Evolutionary conservation across 176 grass and related monocot genomes (phyloP).

Genomic region (Zoysia japonica): DNA sequence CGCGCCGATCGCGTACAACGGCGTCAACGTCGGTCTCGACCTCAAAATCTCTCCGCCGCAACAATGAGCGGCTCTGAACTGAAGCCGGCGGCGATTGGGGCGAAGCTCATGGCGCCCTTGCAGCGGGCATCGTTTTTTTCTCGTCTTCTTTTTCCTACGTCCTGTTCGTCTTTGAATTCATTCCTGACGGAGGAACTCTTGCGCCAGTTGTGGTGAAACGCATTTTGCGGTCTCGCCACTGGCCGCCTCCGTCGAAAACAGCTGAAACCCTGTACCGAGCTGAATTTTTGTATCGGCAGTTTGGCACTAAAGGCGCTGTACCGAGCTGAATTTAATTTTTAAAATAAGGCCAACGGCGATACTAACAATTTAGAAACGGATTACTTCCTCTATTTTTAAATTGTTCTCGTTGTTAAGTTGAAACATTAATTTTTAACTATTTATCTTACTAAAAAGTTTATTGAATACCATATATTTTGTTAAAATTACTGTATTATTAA

Average conservation of each 20-base stretch:
- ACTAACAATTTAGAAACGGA: too few species aligned
- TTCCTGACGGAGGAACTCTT: neutral
- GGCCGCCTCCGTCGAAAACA: neutral
- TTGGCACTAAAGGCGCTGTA: too few species aligned
- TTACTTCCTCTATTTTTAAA: too few species aligned
- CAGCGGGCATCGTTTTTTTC: slow-evolving; percentile 19
- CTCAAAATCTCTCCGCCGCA: slow-evolving; percentile 74
- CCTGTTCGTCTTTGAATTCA: slow-evolving; percentile 13
- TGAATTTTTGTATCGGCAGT: neutral
- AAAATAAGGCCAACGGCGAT: too few species aligned
- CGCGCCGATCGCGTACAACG: slow-evolving; percentile 92
- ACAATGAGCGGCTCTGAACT: slow-evolving; percentile 33
- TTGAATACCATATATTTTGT: too few species aligned
- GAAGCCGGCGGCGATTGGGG: neutral
- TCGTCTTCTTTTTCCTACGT: neutral
- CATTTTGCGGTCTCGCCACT: neutral
- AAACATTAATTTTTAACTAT: too few species aligned
- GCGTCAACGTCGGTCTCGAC: slow-evolving; percentile 88
- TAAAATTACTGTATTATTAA: too few species aligned
- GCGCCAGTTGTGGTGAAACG: neutral
- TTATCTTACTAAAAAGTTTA: too few species aligned
- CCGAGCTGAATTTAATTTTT: too few species aligned
- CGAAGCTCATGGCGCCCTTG: slow-evolving; percentile 11
- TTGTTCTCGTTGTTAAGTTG: too few species aligned
- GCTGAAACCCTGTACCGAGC: neutral